Base-by-base conservation (phyloP, 176 grass and related monocot species). In the Pontederia paniculata region DNA sequence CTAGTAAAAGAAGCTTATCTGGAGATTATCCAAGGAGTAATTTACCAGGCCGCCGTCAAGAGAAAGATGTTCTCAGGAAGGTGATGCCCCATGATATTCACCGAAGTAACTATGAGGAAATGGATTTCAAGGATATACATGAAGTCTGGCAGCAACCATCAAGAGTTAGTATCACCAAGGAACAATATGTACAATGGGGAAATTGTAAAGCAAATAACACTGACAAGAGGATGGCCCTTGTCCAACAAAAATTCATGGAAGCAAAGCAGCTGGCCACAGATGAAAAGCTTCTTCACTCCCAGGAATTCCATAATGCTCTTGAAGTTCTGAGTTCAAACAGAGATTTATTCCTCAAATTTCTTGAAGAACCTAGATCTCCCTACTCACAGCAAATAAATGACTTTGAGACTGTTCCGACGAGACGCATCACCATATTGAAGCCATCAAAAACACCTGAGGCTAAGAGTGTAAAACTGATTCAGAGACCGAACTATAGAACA, bases 271-370 rank as follows among this genome's bases (percentile, higher is more conserved):
- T 94, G 42, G 80, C 84, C 23, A 71, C 77, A 55, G 57, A 88
- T 70, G 80, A 81, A 63, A 77, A 65, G 70, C 69, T 84, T n/a
- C 60, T 76, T 45, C 77, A 81, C 47, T 84, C 88, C 17, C 63
- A 76, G 52, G 71, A 94, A 58, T 79, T 94, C 77, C 83, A 94
- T 68, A 77, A 94, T 52, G 77, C 84, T 55, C 55, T 94, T 43
- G 80, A 88, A 65, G 69, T 94, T 55, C 67, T 94, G 60, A 84
- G 77, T 81, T 94, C 77, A 67, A 88, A 94, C 53, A 80, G 48
- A 83, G 88, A 94, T 67, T 76, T 94, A 74, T 88, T 88, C 73
- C 50, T 94, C 10, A 81, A 79, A 63, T 88, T 88, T 81, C 88
- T 88, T 59, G 80, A 88, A 74, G 88, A 94, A 66, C 80, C 88